A percentile compares a stretch with the other conserved stretches of the same genome.
phyloP scores from a whole-genome alignment of 352 stramenopile genomes.

The Phytophthora litchii region DNA sequence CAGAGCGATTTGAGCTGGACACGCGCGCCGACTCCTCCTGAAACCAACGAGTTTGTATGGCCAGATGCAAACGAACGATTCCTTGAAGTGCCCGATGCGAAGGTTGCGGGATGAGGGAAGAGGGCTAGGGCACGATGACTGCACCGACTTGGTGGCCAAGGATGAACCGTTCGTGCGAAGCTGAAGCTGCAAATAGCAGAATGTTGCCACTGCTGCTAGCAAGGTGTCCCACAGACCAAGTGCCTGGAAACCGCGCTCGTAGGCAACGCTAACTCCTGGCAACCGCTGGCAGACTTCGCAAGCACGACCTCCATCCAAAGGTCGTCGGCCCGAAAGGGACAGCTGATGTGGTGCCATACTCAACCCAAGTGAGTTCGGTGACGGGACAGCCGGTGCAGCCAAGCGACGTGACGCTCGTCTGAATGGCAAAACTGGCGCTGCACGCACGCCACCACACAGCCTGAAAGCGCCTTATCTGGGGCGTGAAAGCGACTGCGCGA shows the following conservation, averaged over 20 bases:
- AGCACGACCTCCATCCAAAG: slow-evolving; percentile 1
- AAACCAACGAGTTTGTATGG: slow-evolving; percentile 7
- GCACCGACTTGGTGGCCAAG: background rate
- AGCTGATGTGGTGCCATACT: slow-evolving; percentile 16
- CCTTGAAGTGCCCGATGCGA: slow-evolving; percentile 7
- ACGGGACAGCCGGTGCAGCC: slow-evolving; percentile 11
- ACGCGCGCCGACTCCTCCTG: slow-evolving; percentile 8
- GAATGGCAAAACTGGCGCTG: slow-evolving; percentile 21
- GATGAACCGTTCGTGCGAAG: background rate
- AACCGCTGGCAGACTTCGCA: background rate
- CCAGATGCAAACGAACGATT: slow-evolving; percentile 9
- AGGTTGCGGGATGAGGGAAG: slow-evolving; percentile 9
- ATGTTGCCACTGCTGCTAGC: background rate
- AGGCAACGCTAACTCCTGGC: background rate
- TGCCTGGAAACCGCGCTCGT: background rate
- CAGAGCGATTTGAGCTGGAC: slow-evolving; percentile 3
- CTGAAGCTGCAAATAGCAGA: background rate
- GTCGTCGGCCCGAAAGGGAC: slow-evolving; percentile 7
- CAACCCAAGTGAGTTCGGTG: slow-evolving; percentile 14
- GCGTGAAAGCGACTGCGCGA: background rate
- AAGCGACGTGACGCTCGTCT: slow-evolving; percentile 18
- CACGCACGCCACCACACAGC: background rate
- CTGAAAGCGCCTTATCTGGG: background rate
- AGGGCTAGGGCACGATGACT: slow-evolving; percentile 19
- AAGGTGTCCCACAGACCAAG: background rate